Evolutionary conservation across 208 protist genomes (phyloP), one percentile per base, ranked within the genome.

Genomic region (Leishmania arabica): DNA sequence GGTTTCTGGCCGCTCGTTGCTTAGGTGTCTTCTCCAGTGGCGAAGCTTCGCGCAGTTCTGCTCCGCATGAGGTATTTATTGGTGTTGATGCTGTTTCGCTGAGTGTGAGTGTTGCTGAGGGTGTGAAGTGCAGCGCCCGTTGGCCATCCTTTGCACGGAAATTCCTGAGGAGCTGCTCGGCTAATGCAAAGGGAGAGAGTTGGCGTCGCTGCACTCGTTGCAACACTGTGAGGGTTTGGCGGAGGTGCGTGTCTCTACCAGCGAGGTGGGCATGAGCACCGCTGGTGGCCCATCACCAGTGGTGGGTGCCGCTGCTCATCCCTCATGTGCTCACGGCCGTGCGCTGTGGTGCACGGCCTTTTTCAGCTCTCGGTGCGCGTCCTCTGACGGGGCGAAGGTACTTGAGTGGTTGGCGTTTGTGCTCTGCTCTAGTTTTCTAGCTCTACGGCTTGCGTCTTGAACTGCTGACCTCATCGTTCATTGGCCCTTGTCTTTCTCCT

Each of bases 261-360:
- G 2, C 24, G 5, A 27, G 58, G 9, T 64, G 58, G 58, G 27
- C 27, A 31, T 13, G n/a, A n/a, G 9, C 58, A 15, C 27, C 58
- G 27, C 58, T 31, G 58, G 0, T 64, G 27, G 8, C 13, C 0
- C n/a, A 34, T 64, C 8, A 6, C n/a, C 3, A 64, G 58, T n/a
- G 21, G 0, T 13, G 58, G 58, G 11, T 2, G 27, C 27, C 0
- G 58, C 58, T 34, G 58, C n/a, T 64, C 11, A 6, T 17, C 2
- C 27, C 8, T 17, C 2, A 4, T 1, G 15, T 17, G 2, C 2
- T 64, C 9, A 31, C 11, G 19, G 15, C 8, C 58, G 11, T 13
- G 58, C n/a, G 27, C 8, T 0, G 0, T 0, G 5, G n/a, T 0
- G 19, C 21, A 31, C 58, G 8, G 3, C 27, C 27, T 4, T 64